A percentile compares a stretch with the other conserved stretches of the same genome.
These are phyloP conservation scores for Termitomyces sp. DNA, from an alignment of 768 basidiomycete genomes.

Conservation along the genomic window DNA sequence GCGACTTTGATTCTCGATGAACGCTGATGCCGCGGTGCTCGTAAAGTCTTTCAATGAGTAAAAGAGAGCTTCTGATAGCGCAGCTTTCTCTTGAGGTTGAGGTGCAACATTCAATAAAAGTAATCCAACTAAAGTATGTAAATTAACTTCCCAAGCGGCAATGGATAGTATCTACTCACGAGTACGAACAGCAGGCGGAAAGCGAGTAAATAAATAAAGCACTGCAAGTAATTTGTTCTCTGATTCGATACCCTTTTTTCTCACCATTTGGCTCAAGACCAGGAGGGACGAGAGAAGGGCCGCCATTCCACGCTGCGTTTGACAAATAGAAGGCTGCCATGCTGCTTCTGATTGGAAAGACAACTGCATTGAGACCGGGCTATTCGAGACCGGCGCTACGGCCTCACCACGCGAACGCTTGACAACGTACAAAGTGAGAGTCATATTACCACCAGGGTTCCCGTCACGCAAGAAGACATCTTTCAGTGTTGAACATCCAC, in stretches of 20 bases:
- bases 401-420: not conserved
- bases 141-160: not conserved
- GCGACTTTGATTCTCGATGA: not conserved
- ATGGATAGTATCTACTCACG: not conserved
- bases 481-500: not conserved
- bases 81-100: not conserved
- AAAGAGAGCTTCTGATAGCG: not conserved
- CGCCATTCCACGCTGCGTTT: not conserved
- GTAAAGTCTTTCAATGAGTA: not conserved
- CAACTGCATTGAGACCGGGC: not conserved
- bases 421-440: not conserved
- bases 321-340: not conserved
- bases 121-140: not conserved
- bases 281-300: not conserved
- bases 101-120: not conserved
- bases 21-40: not conserved
- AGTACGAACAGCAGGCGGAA: not conserved
- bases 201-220: not conserved
- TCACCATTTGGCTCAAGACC: not conserved
- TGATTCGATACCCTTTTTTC: not conserved
- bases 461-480: not conserved
- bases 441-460: not conserved
- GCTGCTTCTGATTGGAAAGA: not conserved
- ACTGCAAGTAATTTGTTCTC: not conserved
- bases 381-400: not conserved